Conservation (phyloP, 345 rosid genomes). For the Citrus sp. region DNA sequence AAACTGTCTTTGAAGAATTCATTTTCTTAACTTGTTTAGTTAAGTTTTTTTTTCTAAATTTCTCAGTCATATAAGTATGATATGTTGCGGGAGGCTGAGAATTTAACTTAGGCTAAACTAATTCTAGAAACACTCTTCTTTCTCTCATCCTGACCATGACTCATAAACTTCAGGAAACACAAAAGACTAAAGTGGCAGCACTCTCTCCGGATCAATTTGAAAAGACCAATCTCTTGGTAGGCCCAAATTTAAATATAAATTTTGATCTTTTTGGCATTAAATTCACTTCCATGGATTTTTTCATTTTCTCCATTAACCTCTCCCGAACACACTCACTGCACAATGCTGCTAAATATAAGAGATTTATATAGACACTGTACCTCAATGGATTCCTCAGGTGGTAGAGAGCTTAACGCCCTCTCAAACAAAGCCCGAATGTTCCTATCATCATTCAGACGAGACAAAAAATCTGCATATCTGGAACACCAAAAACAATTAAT, state of each 20-base stretch:
- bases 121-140: not conserved
- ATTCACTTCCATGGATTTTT: not conserved
- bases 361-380: slow-evolving; percentile 28
- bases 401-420: slow-evolving; percentile 86
- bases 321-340: not conserved
- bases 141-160: not conserved
- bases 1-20: not conserved
- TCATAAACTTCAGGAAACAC: not conserved
- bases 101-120: not conserved
- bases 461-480: slow-evolving; percentile 96
- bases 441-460: slow-evolving; percentile 84
- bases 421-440: slow-evolving; percentile 94
- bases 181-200: not conserved
- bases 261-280: not conserved
- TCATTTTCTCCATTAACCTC: not conserved
- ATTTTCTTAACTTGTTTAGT: not conserved
- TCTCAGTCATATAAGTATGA: not conserved
- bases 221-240: not conserved
- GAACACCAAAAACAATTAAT: slow-evolving; percentile 15
- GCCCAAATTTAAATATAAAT: not conserved
- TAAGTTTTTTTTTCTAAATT: not conserved
- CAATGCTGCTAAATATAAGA: not conserved
- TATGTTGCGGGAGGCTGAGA: not conserved
- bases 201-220: not conserved
- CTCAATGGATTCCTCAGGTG: slow-evolving; percentile 85